Base-by-base conservation (phyloP, 352 stramenopile genomes). In the Globisporangium viniferum region DNA sequence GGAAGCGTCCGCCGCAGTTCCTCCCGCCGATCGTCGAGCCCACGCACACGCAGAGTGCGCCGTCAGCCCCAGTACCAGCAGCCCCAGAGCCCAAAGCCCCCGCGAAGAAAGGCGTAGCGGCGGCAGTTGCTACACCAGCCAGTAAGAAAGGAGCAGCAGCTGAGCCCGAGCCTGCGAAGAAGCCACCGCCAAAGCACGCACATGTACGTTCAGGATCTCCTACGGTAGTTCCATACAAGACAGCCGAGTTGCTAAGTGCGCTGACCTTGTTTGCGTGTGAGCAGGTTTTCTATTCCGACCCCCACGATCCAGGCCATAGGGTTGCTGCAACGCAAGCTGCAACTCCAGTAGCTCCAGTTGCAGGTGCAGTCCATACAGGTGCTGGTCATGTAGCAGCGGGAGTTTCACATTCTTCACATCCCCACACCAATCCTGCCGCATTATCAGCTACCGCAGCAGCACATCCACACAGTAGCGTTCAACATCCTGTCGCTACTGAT, bases 1-100 rank as follows among this genome's bases (percentile, higher is more conserved):
- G 86, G 84, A 92, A 90, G 65, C 78, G 86, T 0, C 86, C 84
- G 14, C 68, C 70, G 27, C 71, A 92, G 31, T 91, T 90, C 41
- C 62, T 94, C 3, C 73, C 84, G 15, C 68, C 69, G 3, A 81
- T 92, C 46, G 57, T 78, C 3, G 81, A 89, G 29, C 49, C 71
- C 1, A 63, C 67, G 0, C 56, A 64, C 12, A 57, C 73, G 3
- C 39, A 56, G 9, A 46, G 31, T 20, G 5, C 60, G 5, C 49
- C 73, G 6, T 41, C 66, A 22, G 62, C 69, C 20, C 57, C 71
- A 1, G 20, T 70, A 7, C 51, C 71, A 55, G 71, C 64, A 3
- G 69, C 71, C 0, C 66, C 73, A 15, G 75, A 84, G 44, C 29
- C 71, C 3, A 80, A 80, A 57, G 61, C 73, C 12, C 68, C 64